Percentiles rank a stretch among this genome's conserved stretches.
Conservation (phyloP, 2,329 filamentous ascomycete genomes). For the Sclerotiophoma versabilis region DNA sequence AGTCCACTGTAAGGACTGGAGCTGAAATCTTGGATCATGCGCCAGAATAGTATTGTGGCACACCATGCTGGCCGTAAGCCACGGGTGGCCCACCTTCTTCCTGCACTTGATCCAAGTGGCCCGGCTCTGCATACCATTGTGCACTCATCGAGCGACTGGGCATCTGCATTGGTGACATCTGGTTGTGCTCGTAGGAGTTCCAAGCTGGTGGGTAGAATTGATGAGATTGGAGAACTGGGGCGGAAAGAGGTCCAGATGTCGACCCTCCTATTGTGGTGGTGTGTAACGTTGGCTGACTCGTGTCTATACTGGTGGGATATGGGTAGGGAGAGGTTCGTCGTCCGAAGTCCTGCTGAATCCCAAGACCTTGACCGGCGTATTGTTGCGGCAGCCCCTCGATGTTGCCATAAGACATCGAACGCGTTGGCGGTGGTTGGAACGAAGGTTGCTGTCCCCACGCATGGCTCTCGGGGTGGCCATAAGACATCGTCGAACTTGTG, state of each 20-base stretch:
- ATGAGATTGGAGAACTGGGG: conserved; percentile 42
- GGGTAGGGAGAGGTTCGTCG: conserved; percentile 45
- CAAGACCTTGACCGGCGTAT: conserved; percentile 40
- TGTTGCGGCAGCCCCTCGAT: conserved; percentile 48
- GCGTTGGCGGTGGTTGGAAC: conserved; percentile 43
- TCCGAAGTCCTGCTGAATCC: conserved; percentile 42
- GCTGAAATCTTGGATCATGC: conserved; percentile 3
- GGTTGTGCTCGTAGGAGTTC: conserved; percentile 39
- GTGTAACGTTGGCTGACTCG: conserved; percentile 34
- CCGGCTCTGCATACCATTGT: conserved; percentile 45
- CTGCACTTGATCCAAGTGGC: conserved; percentile 45
- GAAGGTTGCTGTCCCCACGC: conserved; percentile 36
- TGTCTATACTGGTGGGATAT: conserved; percentile 45
- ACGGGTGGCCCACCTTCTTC: conserved; percentile 44
- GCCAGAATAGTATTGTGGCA: conserved; percentile 43
- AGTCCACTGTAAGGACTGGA: background rate
- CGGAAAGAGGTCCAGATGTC: conserved; percentile 43
- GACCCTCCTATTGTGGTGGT: conserved; percentile 35
- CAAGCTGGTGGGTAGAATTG: conserved; percentile 42
- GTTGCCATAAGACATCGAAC: conserved; percentile 51
- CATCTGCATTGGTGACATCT: conserved; percentile 37
- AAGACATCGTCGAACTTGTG: conserved; percentile 46
- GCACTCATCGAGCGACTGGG: conserved; percentile 44
- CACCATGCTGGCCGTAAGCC: conserved; percentile 34
- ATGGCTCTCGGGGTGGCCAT: conserved; percentile 41